phyloP scores from a whole-genome alignment of 1,284 basidiomycete genomes.

The Puccinia polysora region DNA sequence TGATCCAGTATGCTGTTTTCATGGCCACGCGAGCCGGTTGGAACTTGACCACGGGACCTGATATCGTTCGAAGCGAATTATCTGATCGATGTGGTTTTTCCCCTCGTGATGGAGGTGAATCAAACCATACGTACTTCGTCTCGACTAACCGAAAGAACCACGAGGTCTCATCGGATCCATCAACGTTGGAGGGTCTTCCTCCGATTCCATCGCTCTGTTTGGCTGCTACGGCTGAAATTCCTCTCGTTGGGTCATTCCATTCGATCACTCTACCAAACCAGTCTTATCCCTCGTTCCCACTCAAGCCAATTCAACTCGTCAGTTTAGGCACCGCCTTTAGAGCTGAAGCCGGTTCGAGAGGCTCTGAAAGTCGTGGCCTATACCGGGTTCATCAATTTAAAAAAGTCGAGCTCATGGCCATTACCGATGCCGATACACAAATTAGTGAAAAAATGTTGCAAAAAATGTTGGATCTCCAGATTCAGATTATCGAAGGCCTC shows the following conservation, averaged over 20 bases:
- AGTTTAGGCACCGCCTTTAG: constrained; percentile 87
- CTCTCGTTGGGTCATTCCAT: constrained; percentile 47
- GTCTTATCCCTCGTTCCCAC: constrained; percentile 56
- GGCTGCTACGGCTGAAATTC: constrained; percentile 53
- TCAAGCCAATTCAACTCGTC: constrained; percentile 62
- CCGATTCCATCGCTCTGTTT: constrained; percentile 42
- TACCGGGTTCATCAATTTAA: constrained; percentile 97
- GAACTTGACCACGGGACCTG: constrained; percentile 74
- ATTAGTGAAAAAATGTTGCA: constrained; percentile 73
- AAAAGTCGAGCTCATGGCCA: constrained; percentile 83
- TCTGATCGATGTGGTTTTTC: constrained; percentile 87
- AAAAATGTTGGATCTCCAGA: constrained; percentile 70
- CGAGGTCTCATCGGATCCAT: background rate
- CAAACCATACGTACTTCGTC: constrained; percentile 56
- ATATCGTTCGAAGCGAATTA: constrained; percentile 80
- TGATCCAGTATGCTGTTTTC: constrained; percentile 79
- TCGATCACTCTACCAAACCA: constrained; percentile 28
- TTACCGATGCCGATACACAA: constrained; percentile 59
- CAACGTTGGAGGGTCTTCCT: background rate
- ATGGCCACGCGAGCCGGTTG: constrained; percentile 66
- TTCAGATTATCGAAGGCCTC: constrained; percentile 68
- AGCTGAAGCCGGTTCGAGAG: constrained; percentile 89
- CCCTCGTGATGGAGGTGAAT: constrained; percentile 65
- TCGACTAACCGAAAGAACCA: background rate
- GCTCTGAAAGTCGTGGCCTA: constrained; percentile 81